Evolutionary conservation across 768 basidiomycete genomes (phyloP).

Genomic region (Paxillus involutus): DNA sequence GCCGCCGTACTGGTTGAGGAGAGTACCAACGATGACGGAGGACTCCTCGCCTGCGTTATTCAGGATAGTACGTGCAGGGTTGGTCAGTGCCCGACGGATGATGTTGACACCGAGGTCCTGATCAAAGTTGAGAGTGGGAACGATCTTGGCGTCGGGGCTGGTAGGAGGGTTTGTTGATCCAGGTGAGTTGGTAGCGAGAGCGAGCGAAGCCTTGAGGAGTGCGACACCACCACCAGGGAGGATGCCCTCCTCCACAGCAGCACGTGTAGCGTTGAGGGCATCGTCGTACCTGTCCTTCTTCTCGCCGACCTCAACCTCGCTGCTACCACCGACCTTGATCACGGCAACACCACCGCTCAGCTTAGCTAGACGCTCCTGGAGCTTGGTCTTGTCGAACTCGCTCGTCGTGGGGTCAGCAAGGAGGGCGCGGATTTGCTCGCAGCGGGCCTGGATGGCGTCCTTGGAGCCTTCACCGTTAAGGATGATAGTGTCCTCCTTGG

Average conservation of each 20-base stretch:
- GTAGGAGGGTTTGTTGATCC: conserved; percentile 46
- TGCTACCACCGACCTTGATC: conserved; percentile 94
- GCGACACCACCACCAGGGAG: conserved; percentile 96
- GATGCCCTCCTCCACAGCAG: conserved; percentile 98
- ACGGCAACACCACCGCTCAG: conserved; percentile 95
- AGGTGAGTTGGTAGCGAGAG: conserved; percentile 58
- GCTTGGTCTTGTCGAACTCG: conserved; percentile 92
- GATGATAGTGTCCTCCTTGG: conserved; percentile 97
- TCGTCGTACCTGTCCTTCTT: conserved; percentile 99
- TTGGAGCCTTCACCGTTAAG: conserved; percentile 94
- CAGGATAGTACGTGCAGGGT: conserved; percentile 86
- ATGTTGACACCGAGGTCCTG: conserved; percentile 95
- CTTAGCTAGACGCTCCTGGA: conserved; percentile 97
- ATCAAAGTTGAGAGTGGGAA: conserved; percentile 91
- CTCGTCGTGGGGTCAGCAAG: conserved; percentile 81
- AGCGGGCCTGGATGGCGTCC: conserved; percentile 86
- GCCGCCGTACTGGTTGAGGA: conserved; percentile 65
- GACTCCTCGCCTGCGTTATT: conserved; percentile 95
- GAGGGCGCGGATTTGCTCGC: conserved; percentile 91
- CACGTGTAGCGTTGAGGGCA: conserved; percentile 96
- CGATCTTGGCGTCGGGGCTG: conserved; percentile 59
- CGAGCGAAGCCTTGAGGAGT: conserved; percentile 79
- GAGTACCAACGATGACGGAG: conserved; percentile 87
- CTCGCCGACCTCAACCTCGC: conserved; percentile 96
- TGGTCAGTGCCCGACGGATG: conserved; percentile 81